These are phyloP conservation scores for Botrytis galanthina DNA, from an alignment of 2,329 filamentous ascomycete species.

Conservation along the genomic window DNA sequence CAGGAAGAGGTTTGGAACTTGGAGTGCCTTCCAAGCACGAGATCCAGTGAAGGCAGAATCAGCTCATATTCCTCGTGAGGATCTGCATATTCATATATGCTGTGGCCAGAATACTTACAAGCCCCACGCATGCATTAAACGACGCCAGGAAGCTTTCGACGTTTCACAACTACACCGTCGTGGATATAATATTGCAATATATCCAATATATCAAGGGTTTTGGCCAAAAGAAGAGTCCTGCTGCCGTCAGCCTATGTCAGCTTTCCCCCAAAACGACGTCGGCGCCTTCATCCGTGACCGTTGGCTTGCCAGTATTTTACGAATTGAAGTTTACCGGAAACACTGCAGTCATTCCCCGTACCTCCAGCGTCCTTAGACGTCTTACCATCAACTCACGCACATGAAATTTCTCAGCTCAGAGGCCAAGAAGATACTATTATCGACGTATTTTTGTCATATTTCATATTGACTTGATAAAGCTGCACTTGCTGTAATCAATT, in stretches of 20 bases:
- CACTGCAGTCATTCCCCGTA: conserved; percentile 18
- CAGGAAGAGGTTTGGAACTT: conserved; percentile 6
- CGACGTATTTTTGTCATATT: conserved; percentile 16
- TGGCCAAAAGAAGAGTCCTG: background rate
- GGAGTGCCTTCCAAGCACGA: conserved; percentile 1
- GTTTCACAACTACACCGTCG: conserved; percentile 10
- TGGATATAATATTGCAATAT: conserved; percentile 11
- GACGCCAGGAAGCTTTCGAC: conserved; percentile 6
- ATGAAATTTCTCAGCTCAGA: background rate
- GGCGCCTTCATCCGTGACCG: conserved; percentile 7
- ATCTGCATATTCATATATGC: conserved; percentile 20
- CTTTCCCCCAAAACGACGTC: conserved; percentile 6
- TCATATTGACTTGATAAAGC: conserved; percentile 19
- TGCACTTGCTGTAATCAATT: conserved; percentile 11
- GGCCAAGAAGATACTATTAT: conserved; percentile 5
- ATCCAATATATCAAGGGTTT: conserved; percentile 18
- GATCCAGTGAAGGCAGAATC: conserved; percentile 10
- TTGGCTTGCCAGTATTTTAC: conserved; percentile 12
- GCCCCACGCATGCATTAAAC: conserved; percentile 11
- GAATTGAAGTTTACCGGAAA: conserved; percentile 17
- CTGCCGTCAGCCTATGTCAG: conserved; percentile 19
- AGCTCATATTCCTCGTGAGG: conserved; percentile 15
- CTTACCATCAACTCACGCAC: conserved; percentile 3
- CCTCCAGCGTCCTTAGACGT: background rate
- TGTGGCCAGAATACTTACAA: background rate